Percentiles rank a stretch among this genome's conserved stretches.
These are phyloP conservation scores for Scopulariopsis brevicaulis DNA, from an alignment of 2,329 filamentous ascomycete genomes.

Conservation along the genomic window DNA sequence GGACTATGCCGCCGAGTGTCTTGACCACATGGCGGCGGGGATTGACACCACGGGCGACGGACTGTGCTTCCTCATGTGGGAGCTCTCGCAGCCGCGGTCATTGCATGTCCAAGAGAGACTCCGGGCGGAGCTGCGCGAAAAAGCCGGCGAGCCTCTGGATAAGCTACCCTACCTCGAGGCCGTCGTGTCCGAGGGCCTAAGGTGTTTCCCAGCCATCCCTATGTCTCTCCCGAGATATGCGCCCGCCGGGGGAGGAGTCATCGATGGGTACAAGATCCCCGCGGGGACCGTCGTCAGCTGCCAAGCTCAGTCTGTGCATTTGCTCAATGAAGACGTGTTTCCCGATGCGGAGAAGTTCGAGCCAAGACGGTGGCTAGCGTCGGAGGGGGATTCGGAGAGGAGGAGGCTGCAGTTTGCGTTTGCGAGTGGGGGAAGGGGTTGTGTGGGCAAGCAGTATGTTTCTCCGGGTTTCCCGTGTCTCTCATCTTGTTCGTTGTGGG, in stretches of 20 bases:
- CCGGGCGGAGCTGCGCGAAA: conserved; percentile 35
- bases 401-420: conserved; percentile 55
- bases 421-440: conserved; percentile 52
- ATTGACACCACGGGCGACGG: conserved; percentile 63
- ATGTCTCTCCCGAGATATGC: conserved; percentile 55
- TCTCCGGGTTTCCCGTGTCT: neutral
- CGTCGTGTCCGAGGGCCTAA: conserved; percentile 48
- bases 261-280: conserved; percentile 44
- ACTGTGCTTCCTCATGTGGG: conserved; percentile 61
- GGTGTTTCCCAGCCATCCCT: conserved; percentile 53
- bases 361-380: conserved; percentile 73
- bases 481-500: neutral
- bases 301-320: conserved; percentile 50
- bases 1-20: conserved; percentile 54
- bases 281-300: conserved; percentile 44
- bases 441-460: conserved; percentile 56
- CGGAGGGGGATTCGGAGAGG: conserved; percentile 61
- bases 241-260: conserved; percentile 37
- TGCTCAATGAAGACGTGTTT: conserved; percentile 55
- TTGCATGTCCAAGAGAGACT: conserved; percentile 37
- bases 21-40: conserved; percentile 61
- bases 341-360: conserved; percentile 66
- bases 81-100: conserved; percentile 51
- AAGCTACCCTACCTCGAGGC: conserved; percentile 50
- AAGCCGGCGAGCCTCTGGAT: conserved; percentile 28